Conservation (phyloP, 2,329 filamentous ascomycete species). For the Lasiodiplodia theobromae region DNA sequence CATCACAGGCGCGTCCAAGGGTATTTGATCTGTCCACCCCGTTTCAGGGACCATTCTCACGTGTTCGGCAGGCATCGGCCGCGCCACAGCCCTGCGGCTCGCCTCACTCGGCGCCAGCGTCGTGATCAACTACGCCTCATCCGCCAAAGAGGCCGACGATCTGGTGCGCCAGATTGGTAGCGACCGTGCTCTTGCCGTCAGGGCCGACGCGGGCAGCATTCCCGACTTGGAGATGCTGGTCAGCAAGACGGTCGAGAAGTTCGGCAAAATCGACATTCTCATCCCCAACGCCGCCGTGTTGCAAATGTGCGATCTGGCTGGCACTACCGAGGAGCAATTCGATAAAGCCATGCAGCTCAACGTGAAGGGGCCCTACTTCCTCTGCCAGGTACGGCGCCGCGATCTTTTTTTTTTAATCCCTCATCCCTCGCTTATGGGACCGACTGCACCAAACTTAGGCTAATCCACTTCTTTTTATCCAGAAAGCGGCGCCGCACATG, state of each 20-base stretch:
- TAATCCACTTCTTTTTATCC: conserved; percentile 19
- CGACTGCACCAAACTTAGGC: conserved; percentile 13
- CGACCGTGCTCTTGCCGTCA: conserved; percentile 68
- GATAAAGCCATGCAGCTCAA: conserved; percentile 60
- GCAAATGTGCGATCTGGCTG: conserved; percentile 55
- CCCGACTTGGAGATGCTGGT: conserved; percentile 7
- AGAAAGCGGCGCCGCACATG: conserved; percentile 61
- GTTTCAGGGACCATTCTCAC: background rate
- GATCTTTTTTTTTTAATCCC: background rate
- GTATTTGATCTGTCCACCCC: conserved; percentile 53
- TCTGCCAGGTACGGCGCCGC: conserved; percentile 19
- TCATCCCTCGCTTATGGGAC: conserved; percentile 5
- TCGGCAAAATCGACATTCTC: conserved; percentile 65
- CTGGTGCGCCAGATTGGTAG: conserved; percentile 64
- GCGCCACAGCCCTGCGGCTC: conserved; percentile 70
- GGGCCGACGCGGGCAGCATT: conserved; percentile 74
- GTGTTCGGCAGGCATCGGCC: conserved; percentile 71
- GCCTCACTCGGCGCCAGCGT: conserved; percentile 74
- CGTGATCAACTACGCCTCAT: conserved; percentile 75
- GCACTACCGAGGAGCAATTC: conserved; percentile 60
- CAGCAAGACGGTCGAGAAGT: conserved; percentile 35
- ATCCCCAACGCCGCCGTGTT: conserved; percentile 64
- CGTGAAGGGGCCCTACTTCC: conserved; percentile 56
- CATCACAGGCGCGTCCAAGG: conserved; percentile 80
- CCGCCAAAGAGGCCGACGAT: conserved; percentile 57